Conservation (phyloP, 345 rosid genomes). For the Pistacia integerrima region DNA sequence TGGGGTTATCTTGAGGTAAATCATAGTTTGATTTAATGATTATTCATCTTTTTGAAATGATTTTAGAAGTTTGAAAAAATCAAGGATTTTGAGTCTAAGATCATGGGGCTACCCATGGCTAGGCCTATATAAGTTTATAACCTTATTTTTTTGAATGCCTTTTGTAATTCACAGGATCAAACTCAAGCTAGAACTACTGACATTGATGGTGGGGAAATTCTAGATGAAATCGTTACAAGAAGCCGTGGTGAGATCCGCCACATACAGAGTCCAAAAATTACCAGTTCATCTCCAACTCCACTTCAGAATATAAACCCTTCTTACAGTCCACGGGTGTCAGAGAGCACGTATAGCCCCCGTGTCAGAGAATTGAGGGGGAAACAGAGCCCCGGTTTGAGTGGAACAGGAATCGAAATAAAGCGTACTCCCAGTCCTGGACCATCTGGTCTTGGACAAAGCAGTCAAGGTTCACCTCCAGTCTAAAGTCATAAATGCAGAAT, state of each 20-base stretch:
- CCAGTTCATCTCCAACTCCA: conserved; percentile 49
- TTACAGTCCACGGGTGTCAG: conserved; percentile 42
- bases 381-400: conserved; percentile 30
- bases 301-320: conserved; percentile 37
- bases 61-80: neutral
- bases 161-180: conserved; percentile 43
- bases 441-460: conserved; percentile 44
- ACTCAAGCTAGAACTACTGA: conserved; percentile 34
- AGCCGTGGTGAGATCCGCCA: conserved; percentile 72
- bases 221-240: conserved; percentile 67
- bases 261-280: conserved; percentile 54
- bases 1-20: neutral
- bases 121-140: neutral
- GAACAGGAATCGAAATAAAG: conserved; percentile 35
- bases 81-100: neutral
- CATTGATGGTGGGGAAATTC: conserved; percentile 55
- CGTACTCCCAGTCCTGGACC: conserved; percentile 53
- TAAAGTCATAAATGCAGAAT: conserved; percentile 21
- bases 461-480: conserved; percentile 34
- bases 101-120: neutral
- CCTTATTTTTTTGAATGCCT: neutral
- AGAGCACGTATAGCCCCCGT: conserved; percentile 45
- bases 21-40: neutral
- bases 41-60: neutral
- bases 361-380: conserved; percentile 30